These are phyloP conservation scores for Anastatica hierochuntica DNA, from an alignment of 345 rosid genomes.

Conservation along the genomic window DNA sequence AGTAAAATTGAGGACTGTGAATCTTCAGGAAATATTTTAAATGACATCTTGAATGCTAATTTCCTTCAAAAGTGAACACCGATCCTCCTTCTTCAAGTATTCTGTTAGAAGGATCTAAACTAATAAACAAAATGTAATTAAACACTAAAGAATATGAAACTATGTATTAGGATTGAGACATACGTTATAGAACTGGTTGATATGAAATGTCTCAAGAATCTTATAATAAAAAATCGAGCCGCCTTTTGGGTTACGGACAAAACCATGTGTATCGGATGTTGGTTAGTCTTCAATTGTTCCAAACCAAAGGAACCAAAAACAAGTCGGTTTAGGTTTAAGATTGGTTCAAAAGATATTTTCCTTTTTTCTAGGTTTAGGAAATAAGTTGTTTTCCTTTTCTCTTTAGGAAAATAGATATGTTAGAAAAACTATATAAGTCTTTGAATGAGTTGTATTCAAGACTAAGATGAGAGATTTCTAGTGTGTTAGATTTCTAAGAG, in stretches of 20 bases:
- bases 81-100: slow-evolving; percentile 76
- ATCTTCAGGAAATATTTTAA: slow-evolving; percentile 38
- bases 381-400: no score
- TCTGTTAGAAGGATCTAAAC: slow-evolving; percentile 34
- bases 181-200: slow-evolving; percentile 53
- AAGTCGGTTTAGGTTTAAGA: no score
- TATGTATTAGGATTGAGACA: slow-evolving; percentile 13
- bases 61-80: slow-evolving; percentile 45
- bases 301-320: no score
- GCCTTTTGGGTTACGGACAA: slow-evolving; percentile 51
- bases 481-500: no score
- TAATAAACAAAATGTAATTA: not conserved
- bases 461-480: no score
- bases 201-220: slow-evolving; percentile 56
- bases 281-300: no score
- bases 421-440: no score
- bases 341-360: no score
- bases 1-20: slow-evolving; percentile 72
- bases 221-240: slow-evolving; percentile 53
- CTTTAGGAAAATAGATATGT: no score
- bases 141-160: not conserved
- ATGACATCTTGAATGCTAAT: slow-evolving; percentile 26
- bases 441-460: no score
- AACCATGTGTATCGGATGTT: slow-evolving; percentile 68
- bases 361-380: no score